Evolutionary conservation across 768 basidiomycete species (phyloP), one percentile per base, ranked within the genome.

Genomic region (Suillus plorans): DNA sequence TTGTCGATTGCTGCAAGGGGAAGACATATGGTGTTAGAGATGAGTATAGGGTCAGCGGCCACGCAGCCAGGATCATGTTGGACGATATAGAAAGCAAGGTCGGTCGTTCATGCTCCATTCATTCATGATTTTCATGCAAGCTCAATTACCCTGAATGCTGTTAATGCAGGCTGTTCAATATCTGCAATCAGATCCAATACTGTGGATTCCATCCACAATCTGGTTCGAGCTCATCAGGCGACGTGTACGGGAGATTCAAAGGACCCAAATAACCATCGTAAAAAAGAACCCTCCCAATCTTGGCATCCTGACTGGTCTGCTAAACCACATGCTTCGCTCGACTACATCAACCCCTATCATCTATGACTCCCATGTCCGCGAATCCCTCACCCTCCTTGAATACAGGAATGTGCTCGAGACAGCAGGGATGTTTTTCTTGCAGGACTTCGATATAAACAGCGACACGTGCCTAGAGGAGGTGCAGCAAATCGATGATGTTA

Each of bases 361-460:
- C 45, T 39, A 62, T 22, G 63, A 67, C 36, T 61, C 31, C 22
- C 67, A 69, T 64, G 58, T 68, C 0, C 3, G 36, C 1, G 61
- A 69, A 49, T 69, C 68, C 10, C 62, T 69, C 39, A 56, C 64
- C 0, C 55, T 68, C 9, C 66, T 69, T 4, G 37, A 52, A 14
- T 69, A 64, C 3, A 44, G 62, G 4, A 31, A 49, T 3, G 10
- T 65, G 0, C n/a, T 47, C 2, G 61, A 67, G 2, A 3, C 2
- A 10, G 62, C 61, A 16, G 36, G 28, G n/a, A 67, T 69, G 47
- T 67, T 67, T 37, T 67, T 69, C 20, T 25, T 69, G 0, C 47
- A 58, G 0, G 53, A 68, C 12, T 16, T 69, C 5, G 18, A 69
- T 4, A 13, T 66, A 0, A 1, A 44, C 36, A 41, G 34, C 5